These are phyloP conservation scores for Letharia columbiana DNA, from an alignment of 495 filamentous ascomycete species.

Conservation along the genomic window DNA sequence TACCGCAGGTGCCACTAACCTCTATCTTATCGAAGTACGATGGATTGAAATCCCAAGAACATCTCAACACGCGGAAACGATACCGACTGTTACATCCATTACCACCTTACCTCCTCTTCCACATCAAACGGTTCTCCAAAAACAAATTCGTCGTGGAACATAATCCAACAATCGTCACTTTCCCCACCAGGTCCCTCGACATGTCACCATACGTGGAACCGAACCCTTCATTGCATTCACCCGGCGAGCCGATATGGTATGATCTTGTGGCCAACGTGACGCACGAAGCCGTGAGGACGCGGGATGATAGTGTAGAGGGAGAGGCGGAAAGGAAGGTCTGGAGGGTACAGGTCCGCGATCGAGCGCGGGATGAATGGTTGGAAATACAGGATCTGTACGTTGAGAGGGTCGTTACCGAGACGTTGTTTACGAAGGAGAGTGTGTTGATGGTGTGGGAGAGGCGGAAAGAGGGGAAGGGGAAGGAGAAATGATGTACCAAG, in stretches of 20 bases:
- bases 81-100: constrained; percentile 89
- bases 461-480: constrained; percentile 49
- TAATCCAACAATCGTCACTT: constrained; percentile 97
- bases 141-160: constrained; percentile 95
- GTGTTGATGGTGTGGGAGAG: constrained; percentile 97
- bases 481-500: constrained; percentile 23
- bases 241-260: constrained; percentile 84
- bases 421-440: constrained; percentile 83
- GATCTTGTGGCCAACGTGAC: constrained; percentile 90
- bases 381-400: constrained; percentile 93
- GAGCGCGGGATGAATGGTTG: constrained; percentile 71
- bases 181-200: constrained; percentile 71
- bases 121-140: constrained; percentile 91
- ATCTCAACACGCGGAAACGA: constrained; percentile 71
- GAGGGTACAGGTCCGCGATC: constrained; percentile 58
- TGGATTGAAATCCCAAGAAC: constrained; percentile 78
- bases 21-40: constrained; percentile 90
- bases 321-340: constrained; percentile 80
- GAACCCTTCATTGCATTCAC: constrained; percentile 49
- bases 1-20: constrained; percentile 89
- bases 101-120: constrained; percentile 85
- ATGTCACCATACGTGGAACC: constrained; percentile 83
- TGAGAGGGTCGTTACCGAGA: constrained; percentile 72
- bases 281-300: constrained; percentile 71
- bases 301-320: constrained; percentile 66